A percentile compares a stretch with the other conserved stretches of the same genome.
These are phyloP conservation scores for Cordyceps militaris DNA, from an alignment of 2,329 filamentous ascomycete genomes.

Conservation along the genomic window DNA sequence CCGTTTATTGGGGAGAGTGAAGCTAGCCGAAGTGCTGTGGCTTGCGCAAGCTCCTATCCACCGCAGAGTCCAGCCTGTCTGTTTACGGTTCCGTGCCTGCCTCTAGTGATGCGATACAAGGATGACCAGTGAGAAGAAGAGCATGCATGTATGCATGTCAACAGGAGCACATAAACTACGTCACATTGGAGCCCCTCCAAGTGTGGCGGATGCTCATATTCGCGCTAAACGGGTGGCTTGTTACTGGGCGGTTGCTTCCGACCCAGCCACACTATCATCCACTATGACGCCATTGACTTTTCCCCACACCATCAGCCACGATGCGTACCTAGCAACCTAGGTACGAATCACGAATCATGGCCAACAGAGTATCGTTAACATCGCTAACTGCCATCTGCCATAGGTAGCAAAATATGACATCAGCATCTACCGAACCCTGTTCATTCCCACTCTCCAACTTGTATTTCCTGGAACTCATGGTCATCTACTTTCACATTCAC, in stretches of 20 bases:
- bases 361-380: neutral
- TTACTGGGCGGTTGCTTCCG: conserved; percentile 2
- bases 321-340: neutral
- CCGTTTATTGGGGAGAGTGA: neutral
- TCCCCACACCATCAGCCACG: neutral
- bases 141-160: neutral
- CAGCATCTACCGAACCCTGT: too few relatives aligned
- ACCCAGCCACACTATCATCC: conserved; percentile 1
- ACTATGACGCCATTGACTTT: conserved; percentile 11
- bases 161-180: neutral
- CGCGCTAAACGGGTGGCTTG: neutral
- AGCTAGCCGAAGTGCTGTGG: conserved; percentile 2
- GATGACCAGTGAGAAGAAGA: neutral
- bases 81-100: neutral
- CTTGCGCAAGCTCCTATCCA: neutral
- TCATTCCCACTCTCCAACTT: too few relatives aligned
- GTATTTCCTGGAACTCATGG: too few relatives aligned
- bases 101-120: neutral
- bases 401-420: neutral
- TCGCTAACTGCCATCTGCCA: neutral
- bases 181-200: conserved; percentile 5
- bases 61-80: neutral
- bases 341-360: neutral
- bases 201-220: neutral
- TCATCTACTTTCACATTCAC: neutral